Evolutionary conservation across 352 stramenopile genomes (phyloP), one percentile per base, ranked within the genome.

Genomic region (Phytophthora uliginosa): DNA sequence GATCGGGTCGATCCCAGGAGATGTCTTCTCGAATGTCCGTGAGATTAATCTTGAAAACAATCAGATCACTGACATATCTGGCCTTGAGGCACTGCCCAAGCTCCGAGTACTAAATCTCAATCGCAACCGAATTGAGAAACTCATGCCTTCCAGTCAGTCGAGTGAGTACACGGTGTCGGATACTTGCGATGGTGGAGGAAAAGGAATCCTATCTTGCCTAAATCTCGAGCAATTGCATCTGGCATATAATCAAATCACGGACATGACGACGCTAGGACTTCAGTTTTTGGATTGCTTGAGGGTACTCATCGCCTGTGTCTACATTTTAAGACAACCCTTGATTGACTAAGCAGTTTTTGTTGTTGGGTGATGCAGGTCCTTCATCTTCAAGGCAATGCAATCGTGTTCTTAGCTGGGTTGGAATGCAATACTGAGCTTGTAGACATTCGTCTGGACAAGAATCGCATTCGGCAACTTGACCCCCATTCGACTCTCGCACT

Each of bases 1-100:
- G 24, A 76, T 95, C 28, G 77, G 81, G 9, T 73, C 67, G 1
- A 85, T 95, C 51, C 53, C 69, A n/a, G 84, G 86, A 0, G 78
- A 86, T 59, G 66, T 84, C 3, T 97, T 97, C 42, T 60, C 76
- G 24, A 89, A 86, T 33, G 64, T 97, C 12, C 73, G 76, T 2
- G 85, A 91, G 9, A 74, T 97, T 18, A 94, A 96, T 59, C 72
- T 97, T 6, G 86, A 94, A 61, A 95, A 95, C 76, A 97, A 97
- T 63, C 76, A 93, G 38, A 91, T 97, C 66, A 88, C 63, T 33
- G 86, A 94, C 45, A 91, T 97, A 24, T 74, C 61, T 0, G 88
- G 82, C 0, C 73, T 97, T 24, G 86, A 95, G 6, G 55, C 71
- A 9, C 68, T 97, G 12, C 72, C 82, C 1, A 91, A 85, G 47